Percentiles rank a stretch among this genome's conserved stretches.
Evolutionary conservation across 2,329 filamentous ascomycete genomes (phyloP).

Genomic region (Cladophialophora bantiana): DNA sequence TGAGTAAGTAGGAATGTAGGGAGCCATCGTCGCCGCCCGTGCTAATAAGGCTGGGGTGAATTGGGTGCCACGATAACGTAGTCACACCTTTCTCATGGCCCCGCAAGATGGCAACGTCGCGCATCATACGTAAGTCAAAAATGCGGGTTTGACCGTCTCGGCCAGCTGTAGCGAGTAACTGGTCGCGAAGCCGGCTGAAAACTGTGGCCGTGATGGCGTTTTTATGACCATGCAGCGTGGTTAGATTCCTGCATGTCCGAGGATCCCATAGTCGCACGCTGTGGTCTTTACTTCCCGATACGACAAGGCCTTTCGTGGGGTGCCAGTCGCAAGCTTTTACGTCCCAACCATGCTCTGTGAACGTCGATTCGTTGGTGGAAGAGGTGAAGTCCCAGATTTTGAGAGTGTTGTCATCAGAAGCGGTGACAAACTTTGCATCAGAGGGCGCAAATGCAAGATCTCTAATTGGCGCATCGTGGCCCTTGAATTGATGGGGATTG

Average conservation of each 20-base stretch:
- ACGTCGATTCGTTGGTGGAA: constrained; percentile 78
- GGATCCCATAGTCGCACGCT: constrained; percentile 98
- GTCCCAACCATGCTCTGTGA: constrained; percentile 97
- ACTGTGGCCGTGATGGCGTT: constrained; percentile 93
- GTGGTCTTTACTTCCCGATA: constrained; percentile 97
- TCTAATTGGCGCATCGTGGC: constrained; percentile 86
- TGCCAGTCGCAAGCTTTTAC: constrained; percentile 98
- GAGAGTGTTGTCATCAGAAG: constrained; percentile 88
- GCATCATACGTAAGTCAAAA: constrained; percentile 97
- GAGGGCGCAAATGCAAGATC: constrained; percentile 93
- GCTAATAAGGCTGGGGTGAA: constrained; percentile 86
- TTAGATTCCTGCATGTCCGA: constrained; percentile 85
- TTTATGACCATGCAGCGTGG: constrained; percentile 94
- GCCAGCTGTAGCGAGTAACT: constrained; percentile 88
- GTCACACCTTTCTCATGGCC: constrained; percentile 97
- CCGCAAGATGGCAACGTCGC: constrained; percentile 89
- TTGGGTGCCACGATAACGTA: constrained; percentile 89
- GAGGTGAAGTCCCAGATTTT: constrained; percentile 97
- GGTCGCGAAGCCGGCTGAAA: constrained; percentile 85
- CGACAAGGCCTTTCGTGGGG: constrained; percentile 88
- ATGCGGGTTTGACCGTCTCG: constrained; percentile 91
- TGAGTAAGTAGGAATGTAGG: constrained; percentile 91
- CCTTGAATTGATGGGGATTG: constrained; percentile 93
- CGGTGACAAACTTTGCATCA: constrained; percentile 94
- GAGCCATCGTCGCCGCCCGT: constrained; percentile 91